Conservation (phyloP, 805 yeast genomes). For the Yamadazyma akitaensis region DNA sequence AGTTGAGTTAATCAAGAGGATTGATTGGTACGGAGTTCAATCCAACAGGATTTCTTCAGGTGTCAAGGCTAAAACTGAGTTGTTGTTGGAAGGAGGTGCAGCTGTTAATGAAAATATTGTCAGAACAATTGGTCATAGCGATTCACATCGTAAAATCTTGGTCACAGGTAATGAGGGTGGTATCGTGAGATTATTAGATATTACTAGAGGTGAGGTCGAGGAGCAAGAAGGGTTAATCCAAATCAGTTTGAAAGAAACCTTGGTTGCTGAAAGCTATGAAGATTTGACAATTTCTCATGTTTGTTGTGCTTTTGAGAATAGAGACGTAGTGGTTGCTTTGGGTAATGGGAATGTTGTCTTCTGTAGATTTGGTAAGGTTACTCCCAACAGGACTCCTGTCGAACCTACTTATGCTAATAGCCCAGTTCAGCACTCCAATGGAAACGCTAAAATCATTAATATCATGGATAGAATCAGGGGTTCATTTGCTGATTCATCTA, state of each 20-base stretch:
- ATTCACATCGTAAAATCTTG: conserved; percentile 46
- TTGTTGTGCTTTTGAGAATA: conserved; percentile 75
- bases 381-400: conserved; percentile 10
- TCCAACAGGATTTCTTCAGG: conserved; percentile 27
- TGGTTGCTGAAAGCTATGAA: conserved; percentile 21
- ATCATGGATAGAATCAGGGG: conserved; percentile 54
- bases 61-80: conserved; percentile 40
- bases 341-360: conserved; percentile 71
- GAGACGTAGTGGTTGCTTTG: conserved; percentile 69
- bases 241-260: conserved; percentile 31
- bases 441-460: conserved; percentile 41
- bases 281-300: conserved; percentile 45
- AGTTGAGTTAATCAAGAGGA: conserved; percentile 52
- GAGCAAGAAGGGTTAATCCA: conserved; percentile 32
- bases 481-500: conserved; percentile 24
- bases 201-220: conserved; percentile 63
- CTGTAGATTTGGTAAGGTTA: conserved; percentile 60
- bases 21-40: conserved; percentile 79
- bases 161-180: conserved; percentile 90
- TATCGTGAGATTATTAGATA: conserved; percentile 77
- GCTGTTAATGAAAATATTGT: conserved; percentile 46
- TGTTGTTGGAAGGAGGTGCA: conserved; percentile 76
- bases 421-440: conserved; percentile 30
- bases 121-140: conserved; percentile 32
- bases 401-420: conserved; percentile 26